A percentile compares a stretch with the other conserved stretches of the same genome.
Evolutionary conservation across 441 rosid genomes (phyloP).

Genomic region (Codiaeum variegatum): DNA sequence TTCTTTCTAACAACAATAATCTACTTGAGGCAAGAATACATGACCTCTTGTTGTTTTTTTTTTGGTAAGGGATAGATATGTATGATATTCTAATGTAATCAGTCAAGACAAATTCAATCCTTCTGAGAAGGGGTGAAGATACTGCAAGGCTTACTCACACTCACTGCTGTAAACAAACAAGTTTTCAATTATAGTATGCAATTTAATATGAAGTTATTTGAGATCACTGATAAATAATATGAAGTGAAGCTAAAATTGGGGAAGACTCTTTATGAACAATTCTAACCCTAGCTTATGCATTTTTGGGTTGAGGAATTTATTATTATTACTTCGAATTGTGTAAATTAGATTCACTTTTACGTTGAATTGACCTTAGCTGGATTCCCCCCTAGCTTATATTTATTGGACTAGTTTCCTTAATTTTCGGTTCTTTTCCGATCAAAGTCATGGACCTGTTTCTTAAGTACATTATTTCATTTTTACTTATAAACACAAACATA

Average conservation of each 20-base stretch:
- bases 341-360: not conserved
- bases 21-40: slow-evolving; percentile 3
- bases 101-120: not conserved
- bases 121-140: not conserved
- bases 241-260: not conserved
- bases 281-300: not conserved
- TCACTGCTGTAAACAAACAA: not conserved
- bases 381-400: not conserved
- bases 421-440: not conserved
- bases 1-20: not conserved
- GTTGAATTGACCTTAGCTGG: not conserved
- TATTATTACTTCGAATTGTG: not conserved
- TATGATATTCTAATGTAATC: not conserved
- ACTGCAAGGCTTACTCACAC: not conserved
- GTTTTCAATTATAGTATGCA: not conserved
- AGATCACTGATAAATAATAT: not conserved
- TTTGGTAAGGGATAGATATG: not conserved
- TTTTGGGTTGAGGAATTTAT: not conserved
- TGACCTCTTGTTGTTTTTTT: slow-evolving; percentile 2
- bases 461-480: not conserved
- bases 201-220: not conserved
- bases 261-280: not conserved
- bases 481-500: slow-evolving; percentile 1
- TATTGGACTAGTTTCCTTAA: not conserved
- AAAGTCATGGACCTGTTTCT: not conserved